Evolutionary conservation across 306 rosid genomes (phyloP), one percentile per base, ranked within the genome.

Genomic region (Dalbergia cochinchinensis): DNA sequence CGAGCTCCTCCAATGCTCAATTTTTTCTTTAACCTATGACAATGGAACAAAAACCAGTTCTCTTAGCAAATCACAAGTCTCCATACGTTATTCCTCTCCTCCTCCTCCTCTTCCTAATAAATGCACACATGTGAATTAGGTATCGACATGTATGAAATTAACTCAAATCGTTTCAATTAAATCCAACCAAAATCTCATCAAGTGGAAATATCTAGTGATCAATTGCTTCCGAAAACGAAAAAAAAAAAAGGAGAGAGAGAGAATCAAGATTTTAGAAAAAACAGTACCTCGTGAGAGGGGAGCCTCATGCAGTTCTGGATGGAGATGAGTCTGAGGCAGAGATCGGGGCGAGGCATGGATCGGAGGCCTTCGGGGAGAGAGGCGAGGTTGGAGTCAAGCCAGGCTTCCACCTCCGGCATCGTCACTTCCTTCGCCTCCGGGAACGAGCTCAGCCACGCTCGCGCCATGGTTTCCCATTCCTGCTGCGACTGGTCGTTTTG

Each of bases 381-480:
- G 16, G 71, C 82, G 73, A 77, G 83, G 77, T 95, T 95, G 68
- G 96, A 78, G 61, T 92, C 98, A 64, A 95, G 83, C 98, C 99
- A 95, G 3, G 97, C 89, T 83, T 95, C 98, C 14, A 95, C 98
- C 79, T 95, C 98, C 31, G 67, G 82, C 92, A 90, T 87, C 83
- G 85, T 86, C 13, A 92, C 95, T 45, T 91, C 98, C 71, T 87
- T 93, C 44, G 97, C 89, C 58, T 90, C 98, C 0, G 98, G 90
- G 72, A 95, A 95, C 8, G 93, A 93, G 60, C 84, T 74, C 47
- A 93, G 86, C 99, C 99, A 95, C 33, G 99, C 98, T 15, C 90
- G 94, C 13, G 99, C 99, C 99, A 95, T 95, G 11, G 90, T 91
- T 58, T 88, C 99, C 97, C 98, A 93, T 84, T 93, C 99, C 47